A percentile compares a stretch with the other conserved stretches of the same genome.
Conservation (phyloP, 2,329 filamentous ascomycete genomes). For the Aspergillus texensis region DNA sequence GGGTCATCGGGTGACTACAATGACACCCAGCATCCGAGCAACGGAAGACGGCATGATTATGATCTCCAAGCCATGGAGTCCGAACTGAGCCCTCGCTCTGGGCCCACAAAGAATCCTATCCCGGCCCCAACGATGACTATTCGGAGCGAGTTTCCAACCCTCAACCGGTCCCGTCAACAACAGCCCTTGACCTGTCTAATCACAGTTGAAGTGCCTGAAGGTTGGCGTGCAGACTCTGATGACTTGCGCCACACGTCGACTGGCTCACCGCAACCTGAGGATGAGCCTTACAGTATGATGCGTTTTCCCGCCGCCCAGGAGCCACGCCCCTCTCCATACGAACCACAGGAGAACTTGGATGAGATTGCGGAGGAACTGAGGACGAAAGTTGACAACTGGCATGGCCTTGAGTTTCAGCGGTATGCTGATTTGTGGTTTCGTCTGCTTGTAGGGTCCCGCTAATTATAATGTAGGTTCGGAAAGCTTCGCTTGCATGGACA, state of each 20-base stretch:
- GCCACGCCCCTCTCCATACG: slow-evolving; percentile 69
- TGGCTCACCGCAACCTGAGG: slow-evolving; percentile 50
- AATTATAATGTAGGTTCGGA: slow-evolving; percentile 69
- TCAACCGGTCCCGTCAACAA: slow-evolving; percentile 88
- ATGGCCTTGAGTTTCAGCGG: slow-evolving; percentile 88
- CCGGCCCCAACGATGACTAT: slow-evolving; percentile 90
- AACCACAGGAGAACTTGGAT: slow-evolving; percentile 75
- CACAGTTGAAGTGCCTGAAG: slow-evolving; percentile 90
- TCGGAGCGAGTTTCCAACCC: slow-evolving; percentile 93
- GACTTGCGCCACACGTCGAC: slow-evolving; percentile 64
- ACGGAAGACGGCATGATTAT: slow-evolving; percentile 81
- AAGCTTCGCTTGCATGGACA: slow-evolving; percentile 88
- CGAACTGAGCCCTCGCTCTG: slow-evolving; percentile 69
- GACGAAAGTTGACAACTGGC: slow-evolving; percentile 95
- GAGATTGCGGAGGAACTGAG: slow-evolving; percentile 85
- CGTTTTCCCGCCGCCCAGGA: slow-evolving; percentile 46
- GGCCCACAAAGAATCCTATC: slow-evolving; percentile 78
- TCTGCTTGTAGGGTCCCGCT: neutral
- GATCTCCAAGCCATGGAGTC: slow-evolving; percentile 97
- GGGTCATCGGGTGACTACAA: slow-evolving; percentile 79
- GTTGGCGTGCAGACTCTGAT: slow-evolving; percentile 82
- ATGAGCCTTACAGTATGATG: slow-evolving; percentile 58
- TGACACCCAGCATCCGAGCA: slow-evolving; percentile 69
- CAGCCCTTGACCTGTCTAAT: slow-evolving; percentile 93
- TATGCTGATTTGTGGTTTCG: slow-evolving; percentile 39